Percentiles rank a stretch among this genome's conserved stretches.
phyloP scores from a whole-genome alignment of 305 asterid genomes.

The Solanum hybrid region DNA sequence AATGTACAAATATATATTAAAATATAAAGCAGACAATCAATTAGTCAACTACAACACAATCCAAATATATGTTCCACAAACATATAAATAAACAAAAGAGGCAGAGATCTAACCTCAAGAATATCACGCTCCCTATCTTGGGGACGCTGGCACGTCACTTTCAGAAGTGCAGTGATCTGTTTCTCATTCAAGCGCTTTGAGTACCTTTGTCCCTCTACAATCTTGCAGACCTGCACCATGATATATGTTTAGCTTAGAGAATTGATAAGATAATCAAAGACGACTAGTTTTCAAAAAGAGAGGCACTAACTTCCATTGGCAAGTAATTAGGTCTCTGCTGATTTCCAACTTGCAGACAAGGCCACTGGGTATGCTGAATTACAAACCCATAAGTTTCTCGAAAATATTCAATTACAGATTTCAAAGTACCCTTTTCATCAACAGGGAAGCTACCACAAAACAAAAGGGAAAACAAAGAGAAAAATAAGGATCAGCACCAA shows the following conservation, averaged over 20 bases:
- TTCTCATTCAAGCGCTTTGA: conserved; percentile 82
- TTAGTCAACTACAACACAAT: background rate
- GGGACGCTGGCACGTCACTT: conserved; percentile 95
- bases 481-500: background rate
- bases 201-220: conserved; percentile 88
- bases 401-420: conserved; percentile 69
- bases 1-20: background rate
- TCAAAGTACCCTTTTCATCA: conserved; percentile 69
- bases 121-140: conserved; percentile 69
- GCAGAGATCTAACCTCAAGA: conserved; percentile 37
- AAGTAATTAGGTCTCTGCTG: conserved; percentile 72
- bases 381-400: conserved; percentile 72
- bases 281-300: background rate
- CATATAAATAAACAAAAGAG: background rate
- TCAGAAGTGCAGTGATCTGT: conserved; percentile 79
- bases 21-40: background rate
- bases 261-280: background rate
- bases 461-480: background rate
- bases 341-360: conserved; percentile 91
- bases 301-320: conserved; percentile 79
- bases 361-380: conserved; percentile 67
- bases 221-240: conserved; percentile 72
- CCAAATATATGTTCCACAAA: background rate
- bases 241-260: background rate
- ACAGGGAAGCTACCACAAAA: conserved; percentile 51